A percentile compares a stretch with the other conserved stretches of the same genome.
Evolutionary conservation across 75 land plant genomes (phyloP).

Genomic region (Picea sitchensis): DNA sequence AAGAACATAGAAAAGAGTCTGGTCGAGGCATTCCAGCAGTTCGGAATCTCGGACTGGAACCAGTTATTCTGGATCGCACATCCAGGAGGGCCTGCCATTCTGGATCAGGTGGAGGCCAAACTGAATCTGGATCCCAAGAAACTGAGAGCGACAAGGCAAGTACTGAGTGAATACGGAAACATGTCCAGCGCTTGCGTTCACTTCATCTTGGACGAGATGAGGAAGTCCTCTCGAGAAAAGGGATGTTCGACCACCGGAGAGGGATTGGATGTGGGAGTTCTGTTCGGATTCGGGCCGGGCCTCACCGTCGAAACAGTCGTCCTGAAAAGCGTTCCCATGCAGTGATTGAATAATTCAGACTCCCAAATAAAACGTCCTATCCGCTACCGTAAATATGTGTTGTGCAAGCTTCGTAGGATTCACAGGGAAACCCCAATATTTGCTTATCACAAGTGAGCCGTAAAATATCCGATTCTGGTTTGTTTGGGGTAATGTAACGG

Average conservation of each 20-base stretch:
- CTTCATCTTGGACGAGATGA: constrained; percentile 40
- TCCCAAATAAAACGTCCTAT: no score
- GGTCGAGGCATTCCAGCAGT: constrained; percentile 14
- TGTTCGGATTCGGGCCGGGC: constrained; percentile 44
- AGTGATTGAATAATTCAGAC: no score
- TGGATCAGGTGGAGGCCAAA: constrained; percentile 29
- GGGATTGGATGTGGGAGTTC: constrained; percentile 40
- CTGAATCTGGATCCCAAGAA: constrained; percentile 19
- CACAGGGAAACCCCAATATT: no score
- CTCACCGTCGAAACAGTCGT: constrained; percentile 49
- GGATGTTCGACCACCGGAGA: constrained; percentile 39
- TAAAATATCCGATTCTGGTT: no score
- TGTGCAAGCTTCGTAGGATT: no score
- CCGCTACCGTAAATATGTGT: no score
- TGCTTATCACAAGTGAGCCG: no score
- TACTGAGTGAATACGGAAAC: constrained; percentile 29
- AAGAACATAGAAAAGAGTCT: no score
- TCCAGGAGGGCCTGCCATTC: constrained; percentile 18
- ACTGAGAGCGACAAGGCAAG: constrained; percentile 2
- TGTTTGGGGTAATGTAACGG: no score
- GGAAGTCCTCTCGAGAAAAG: constrained; percentile 14
- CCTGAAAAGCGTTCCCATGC: constrained; percentile 19
- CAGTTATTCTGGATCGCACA: constrained; percentile 42
- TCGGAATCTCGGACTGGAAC: constrained; percentile 24
- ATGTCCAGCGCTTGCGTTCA: constrained; percentile 17